phyloP scores from a whole-genome alignment of 2,329 filamentous ascomycete species.

The Sclerotiophoma versabilis region DNA sequence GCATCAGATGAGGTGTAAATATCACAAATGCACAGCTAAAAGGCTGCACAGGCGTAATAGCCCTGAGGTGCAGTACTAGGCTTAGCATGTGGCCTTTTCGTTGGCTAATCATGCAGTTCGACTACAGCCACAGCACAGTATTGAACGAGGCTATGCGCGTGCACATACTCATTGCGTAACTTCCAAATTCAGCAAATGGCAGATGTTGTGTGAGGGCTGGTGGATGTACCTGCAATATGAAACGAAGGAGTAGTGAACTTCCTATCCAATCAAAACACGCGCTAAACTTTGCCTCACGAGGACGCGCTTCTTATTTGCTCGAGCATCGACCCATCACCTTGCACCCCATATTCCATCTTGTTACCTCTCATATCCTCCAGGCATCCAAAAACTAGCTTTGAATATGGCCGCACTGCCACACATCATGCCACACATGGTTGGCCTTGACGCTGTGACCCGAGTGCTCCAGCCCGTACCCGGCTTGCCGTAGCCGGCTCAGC shows the following conservation, averaged over 20 bases:
- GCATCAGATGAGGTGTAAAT: too few relatives aligned
- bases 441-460: not conserved
- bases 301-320: slow-evolving; percentile 1
- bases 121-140: not conserved
- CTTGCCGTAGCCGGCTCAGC: slow-evolving; percentile 9
- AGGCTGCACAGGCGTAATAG: too few relatives aligned
- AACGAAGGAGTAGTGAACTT: not conserved
- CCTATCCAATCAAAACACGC: not conserved
- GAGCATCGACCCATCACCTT: not conserved
- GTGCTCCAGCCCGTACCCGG: slow-evolving; percentile 1
- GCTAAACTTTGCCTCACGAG: too few relatives aligned
- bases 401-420: not conserved
- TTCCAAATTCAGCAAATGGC: not conserved
- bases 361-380: not conserved
- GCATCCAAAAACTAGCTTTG: not conserved
- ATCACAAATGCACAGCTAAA: too few relatives aligned
- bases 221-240: not conserved
- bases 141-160: not conserved
- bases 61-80: too few relatives aligned
- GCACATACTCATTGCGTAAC: not conserved
- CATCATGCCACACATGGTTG: not conserved
- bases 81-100: too few relatives aligned
- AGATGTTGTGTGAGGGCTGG: not conserved
- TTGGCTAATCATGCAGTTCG: too few relatives aligned
- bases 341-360: not conserved